phyloP scores from a whole-genome alignment of 306 rosid species.

The Ceratonia siliqua region DNA sequence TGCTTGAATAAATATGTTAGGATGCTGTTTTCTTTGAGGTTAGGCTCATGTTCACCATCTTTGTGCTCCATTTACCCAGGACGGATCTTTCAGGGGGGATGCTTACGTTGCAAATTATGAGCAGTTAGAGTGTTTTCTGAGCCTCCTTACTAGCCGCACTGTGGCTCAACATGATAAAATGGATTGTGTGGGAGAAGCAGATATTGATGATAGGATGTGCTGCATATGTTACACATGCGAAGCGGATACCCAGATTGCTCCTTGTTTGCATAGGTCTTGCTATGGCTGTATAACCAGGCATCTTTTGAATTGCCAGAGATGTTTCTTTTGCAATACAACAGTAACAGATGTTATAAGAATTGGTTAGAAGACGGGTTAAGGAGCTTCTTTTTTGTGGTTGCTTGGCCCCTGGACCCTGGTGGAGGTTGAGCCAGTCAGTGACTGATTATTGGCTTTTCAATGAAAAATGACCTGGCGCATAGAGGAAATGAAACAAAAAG shows the following conservation, averaged over 20 bases:
- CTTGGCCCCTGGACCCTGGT: too few relatives aligned
- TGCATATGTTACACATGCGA: slow-evolving; percentile 83
- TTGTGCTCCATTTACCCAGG: slow-evolving; percentile 54
- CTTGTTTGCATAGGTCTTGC: slow-evolving; percentile 90
- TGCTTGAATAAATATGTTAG: background rate
- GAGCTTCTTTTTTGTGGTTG: too few relatives aligned
- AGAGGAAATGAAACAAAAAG: background rate
- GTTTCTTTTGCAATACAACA: slow-evolving; percentile 96
- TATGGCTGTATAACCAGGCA: slow-evolving; percentile 93
- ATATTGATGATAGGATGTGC: slow-evolving; percentile 62
- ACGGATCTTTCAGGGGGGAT: slow-evolving; percentile 64
- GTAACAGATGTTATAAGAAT: slow-evolving; percentile 62
- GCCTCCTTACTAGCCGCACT: slow-evolving; percentile 64
- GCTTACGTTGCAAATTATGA: slow-evolving; percentile 52
- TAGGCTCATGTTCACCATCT: slow-evolving; percentile 4
- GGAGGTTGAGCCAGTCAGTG: too few relatives aligned
- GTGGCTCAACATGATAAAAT: slow-evolving; percentile 44
- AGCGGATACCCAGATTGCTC: slow-evolving; percentile 70
- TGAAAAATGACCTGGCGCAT: too few relatives aligned
- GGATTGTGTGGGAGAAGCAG: slow-evolving; percentile 46
- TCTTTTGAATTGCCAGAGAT: slow-evolving; percentile 94
- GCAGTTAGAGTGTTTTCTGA: slow-evolving; percentile 73
- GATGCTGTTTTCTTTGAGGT: background rate
- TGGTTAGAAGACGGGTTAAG: slow-evolving; percentile 44
- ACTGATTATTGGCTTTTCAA: too few relatives aligned